Evolutionary conservation across 2,329 filamentous ascomycete genomes (phyloP).

Genomic region (Microascus cirrosus): DNA sequence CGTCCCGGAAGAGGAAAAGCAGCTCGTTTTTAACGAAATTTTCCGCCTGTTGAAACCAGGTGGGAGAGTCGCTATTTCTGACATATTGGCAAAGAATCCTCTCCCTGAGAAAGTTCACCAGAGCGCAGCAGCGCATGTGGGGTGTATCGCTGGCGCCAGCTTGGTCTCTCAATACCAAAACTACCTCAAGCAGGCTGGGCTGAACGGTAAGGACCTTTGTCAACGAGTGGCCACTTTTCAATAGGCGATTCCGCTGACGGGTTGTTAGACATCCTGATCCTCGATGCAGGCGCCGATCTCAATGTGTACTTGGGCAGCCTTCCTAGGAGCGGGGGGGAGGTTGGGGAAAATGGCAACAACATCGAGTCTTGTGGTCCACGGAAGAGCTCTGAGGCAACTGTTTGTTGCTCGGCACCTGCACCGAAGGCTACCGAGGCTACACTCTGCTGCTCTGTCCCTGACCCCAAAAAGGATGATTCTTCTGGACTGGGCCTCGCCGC

Average conservation of each 20-base stretch:
- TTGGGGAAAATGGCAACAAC: background rate
- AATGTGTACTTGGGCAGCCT: background rate
- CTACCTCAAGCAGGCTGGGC: conserved; percentile 38
- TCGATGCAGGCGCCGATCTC: background rate
- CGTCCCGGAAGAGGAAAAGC: conserved; percentile 40
- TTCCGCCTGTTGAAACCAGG: conserved; percentile 43
- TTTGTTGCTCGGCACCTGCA: background rate
- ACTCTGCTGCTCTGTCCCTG: background rate
- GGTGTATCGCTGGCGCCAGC: conserved; percentile 49
- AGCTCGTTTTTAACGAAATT: conserved; percentile 44
- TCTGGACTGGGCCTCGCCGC: conserved; percentile 27
- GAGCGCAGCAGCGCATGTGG: conserved; percentile 43
- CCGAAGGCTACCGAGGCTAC: background rate
- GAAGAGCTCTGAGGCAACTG: background rate
- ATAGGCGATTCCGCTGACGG: background rate
- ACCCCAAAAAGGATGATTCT: background rate
- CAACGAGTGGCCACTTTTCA: background rate
- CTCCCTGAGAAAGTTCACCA: conserved; percentile 35
- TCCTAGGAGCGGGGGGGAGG: background rate
- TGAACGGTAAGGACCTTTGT: conserved; percentile 23
- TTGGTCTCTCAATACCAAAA: conserved; percentile 35
- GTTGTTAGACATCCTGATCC: background rate
- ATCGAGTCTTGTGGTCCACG: background rate
- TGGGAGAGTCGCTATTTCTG: conserved; percentile 46
- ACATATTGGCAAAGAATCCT: conserved; percentile 42